phyloP scores from a whole-genome alignment of 768 basidiomycete species.

The Exsudoporus frostii region DNA sequence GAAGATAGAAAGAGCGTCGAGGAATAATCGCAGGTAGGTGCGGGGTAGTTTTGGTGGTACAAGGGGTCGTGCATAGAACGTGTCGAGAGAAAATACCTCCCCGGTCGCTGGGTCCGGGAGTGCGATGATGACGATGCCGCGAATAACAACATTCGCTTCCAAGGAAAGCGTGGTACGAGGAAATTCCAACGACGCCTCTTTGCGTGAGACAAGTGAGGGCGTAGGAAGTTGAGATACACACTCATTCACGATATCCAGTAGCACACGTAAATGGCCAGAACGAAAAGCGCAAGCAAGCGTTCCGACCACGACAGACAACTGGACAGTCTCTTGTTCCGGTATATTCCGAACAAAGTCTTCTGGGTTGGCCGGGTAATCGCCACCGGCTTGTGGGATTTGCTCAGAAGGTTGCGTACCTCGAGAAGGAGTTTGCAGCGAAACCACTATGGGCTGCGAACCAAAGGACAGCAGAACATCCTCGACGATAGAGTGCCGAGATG shows the following conservation, averaged over 20 bases:
- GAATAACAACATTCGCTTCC: constrained; percentile 34
- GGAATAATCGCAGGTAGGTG: constrained; percentile 52
- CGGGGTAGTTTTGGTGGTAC: constrained; percentile 47
- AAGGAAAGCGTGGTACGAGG: constrained; percentile 30
- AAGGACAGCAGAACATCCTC: constrained; percentile 59
- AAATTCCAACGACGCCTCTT: constrained; percentile 12
- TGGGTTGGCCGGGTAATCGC: constrained; percentile 3
- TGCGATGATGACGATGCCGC: constrained; percentile 48
- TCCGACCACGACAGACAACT: constrained; percentile 45
- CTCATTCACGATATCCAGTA: constrained; percentile 42
- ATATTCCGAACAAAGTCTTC: constrained; percentile 6
- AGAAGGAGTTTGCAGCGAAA: constrained; percentile 52
- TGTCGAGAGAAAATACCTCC: constrained; percentile 16
- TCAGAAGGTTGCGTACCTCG: constrained; percentile 13
- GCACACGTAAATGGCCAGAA: constrained; percentile 52
- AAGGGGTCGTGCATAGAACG: constrained; percentile 60
- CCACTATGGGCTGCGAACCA: constrained; percentile 56
- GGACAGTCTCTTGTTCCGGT: constrained; percentile 31
- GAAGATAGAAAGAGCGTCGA: constrained; percentile 36
- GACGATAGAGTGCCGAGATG: constrained; percentile 19
- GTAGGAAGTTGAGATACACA: constrained; percentile 27
- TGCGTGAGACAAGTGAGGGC: constrained; percentile 9
- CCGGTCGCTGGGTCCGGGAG: constrained; percentile 32
- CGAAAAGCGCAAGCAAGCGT: constrained; percentile 53
- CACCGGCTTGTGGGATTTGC: background rate